phyloP scores from a whole-genome alignment of 2,329 filamentous ascomycete species.

The Delphinella strobiligena region DNA sequence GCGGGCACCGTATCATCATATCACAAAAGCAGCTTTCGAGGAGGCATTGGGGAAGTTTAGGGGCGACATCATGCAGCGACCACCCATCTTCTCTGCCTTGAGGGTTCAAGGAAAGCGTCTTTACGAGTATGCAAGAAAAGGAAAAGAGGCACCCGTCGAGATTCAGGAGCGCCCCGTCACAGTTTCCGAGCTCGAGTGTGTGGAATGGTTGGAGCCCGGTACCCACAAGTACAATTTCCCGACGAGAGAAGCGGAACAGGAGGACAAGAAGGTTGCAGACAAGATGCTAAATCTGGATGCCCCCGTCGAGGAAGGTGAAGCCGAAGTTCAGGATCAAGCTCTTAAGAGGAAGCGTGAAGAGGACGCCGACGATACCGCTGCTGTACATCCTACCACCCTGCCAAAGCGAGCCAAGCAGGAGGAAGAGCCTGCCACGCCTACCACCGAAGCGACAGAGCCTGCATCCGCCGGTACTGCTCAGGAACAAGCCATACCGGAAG shows the following conservation, averaged over 20 bases:
- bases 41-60: slow-evolving; percentile 62
- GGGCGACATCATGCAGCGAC: slow-evolving; percentile 78
- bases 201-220: slow-evolving; percentile 76
- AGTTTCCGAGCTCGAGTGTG: slow-evolving; percentile 62
- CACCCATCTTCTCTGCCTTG: slow-evolving; percentile 84
- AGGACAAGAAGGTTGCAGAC: slow-evolving; percentile 66
- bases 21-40: slow-evolving; percentile 70
- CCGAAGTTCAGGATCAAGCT: slow-evolving; percentile 16
- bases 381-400: no score
- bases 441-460: slow-evolving; percentile 6
- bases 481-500: no score
- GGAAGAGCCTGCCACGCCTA: no score
- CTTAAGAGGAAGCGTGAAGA: slow-evolving; percentile 21
- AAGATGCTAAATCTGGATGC: slow-evolving; percentile 39
- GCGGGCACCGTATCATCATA: slow-evolving; percentile 62
- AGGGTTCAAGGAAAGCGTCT: slow-evolving; percentile 88
- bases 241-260: slow-evolving; percentile 59
- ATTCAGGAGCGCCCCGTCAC: slow-evolving; percentile 72
- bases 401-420: slow-evolving; percentile 7
- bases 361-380: slow-evolving; percentile 8
- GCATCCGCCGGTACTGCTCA: background rate
- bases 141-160: slow-evolving; percentile 72
- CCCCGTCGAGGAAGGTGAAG: no score
- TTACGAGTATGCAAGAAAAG: slow-evolving; percentile 91
- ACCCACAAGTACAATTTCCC: slow-evolving; percentile 72